Percentiles rank a stretch among this genome's conserved stretches.
These are phyloP conservation scores for Malus sieversii DNA, from an alignment of 306 rosid genomes.

Conservation along the genomic window DNA sequence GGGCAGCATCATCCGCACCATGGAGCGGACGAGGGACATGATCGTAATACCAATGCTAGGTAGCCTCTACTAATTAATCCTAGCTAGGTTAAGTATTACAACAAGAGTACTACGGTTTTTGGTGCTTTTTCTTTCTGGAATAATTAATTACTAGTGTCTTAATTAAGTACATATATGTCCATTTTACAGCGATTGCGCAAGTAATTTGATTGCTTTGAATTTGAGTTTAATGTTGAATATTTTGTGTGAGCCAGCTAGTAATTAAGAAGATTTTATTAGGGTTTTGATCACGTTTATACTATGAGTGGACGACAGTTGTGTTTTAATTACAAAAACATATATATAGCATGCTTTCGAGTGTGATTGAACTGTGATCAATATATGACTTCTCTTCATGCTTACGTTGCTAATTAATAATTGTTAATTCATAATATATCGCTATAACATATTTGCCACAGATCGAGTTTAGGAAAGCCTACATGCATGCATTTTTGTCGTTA, in stretches of 20 bases:
- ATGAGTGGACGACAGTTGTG: background rate
- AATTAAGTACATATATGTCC: constrained; percentile 19
- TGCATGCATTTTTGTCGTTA: background rate
- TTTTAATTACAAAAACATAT: background rate
- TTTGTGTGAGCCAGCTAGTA: background rate
- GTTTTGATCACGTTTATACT: constrained; percentile 28
- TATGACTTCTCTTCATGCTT: background rate
- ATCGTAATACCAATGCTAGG: constrained; percentile 22
- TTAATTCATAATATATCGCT: background rate
- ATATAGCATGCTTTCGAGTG: background rate
- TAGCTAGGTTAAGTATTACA: constrained; percentile 20
- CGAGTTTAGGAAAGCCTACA: background rate
- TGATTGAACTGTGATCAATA: background rate
- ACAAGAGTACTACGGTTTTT: constrained; percentile 43
- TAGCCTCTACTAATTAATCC: constrained; percentile 20
- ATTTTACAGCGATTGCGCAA: constrained; percentile 24
- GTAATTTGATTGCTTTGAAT: constrained; percentile 39
- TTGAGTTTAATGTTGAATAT: constrained; percentile 16
- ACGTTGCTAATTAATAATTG: background rate
- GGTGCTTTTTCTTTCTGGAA: constrained; percentile 3
- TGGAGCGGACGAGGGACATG: constrained; percentile 48
- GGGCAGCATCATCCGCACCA: constrained; percentile 32
- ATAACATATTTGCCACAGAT: background rate
- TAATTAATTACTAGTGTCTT: background rate
- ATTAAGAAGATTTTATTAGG: constrained; percentile 23